A percentile compares a stretch with the other conserved stretches of the same genome.
phyloP scores from a whole-genome alignment of 805 yeast species.

The Metschnikowia colocasiae region DNA sequence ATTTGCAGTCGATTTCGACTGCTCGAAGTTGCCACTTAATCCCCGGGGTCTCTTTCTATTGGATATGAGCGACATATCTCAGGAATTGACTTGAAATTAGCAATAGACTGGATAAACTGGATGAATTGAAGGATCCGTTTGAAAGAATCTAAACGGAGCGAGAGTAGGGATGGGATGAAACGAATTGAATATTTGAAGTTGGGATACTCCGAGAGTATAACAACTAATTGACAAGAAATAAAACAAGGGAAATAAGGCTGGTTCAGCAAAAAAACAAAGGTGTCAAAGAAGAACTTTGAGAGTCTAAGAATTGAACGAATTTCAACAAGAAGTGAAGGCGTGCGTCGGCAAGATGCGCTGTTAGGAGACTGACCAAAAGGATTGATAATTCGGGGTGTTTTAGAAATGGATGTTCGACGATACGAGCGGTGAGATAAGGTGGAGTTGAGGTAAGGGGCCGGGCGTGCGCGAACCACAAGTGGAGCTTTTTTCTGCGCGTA shows the following conservation, averaged over 20 bases:
- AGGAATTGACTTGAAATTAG: neutral
- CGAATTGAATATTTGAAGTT: neutral
- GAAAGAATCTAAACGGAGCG: neutral
- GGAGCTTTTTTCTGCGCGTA: neutral
- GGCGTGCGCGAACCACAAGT: neutral
- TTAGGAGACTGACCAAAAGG: too few species aligned
- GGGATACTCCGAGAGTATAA: neutral
- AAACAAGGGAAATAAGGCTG: neutral
- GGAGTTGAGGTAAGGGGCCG: slow-evolving; percentile 2
- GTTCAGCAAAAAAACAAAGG: neutral
- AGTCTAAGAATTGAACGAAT: neutral
- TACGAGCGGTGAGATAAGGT: neutral
- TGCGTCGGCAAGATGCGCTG: neutral
- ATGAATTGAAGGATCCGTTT: neutral
- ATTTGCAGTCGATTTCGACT: slow-evolving; percentile 14
- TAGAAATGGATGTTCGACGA: neutral
- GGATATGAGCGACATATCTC: slow-evolving; percentile 33
- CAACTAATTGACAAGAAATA: neutral
- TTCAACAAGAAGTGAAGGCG: neutral
- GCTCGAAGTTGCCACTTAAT: slow-evolving; percentile 38
- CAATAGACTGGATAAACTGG: neutral
- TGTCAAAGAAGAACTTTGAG: neutral
- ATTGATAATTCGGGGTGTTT: neutral
- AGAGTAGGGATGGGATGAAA: neutral
- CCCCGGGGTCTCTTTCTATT: slow-evolving; percentile 46